Base-by-base conservation (phyloP, 164 flowering plant genomes). In the Stephania cephalantha region DNA sequence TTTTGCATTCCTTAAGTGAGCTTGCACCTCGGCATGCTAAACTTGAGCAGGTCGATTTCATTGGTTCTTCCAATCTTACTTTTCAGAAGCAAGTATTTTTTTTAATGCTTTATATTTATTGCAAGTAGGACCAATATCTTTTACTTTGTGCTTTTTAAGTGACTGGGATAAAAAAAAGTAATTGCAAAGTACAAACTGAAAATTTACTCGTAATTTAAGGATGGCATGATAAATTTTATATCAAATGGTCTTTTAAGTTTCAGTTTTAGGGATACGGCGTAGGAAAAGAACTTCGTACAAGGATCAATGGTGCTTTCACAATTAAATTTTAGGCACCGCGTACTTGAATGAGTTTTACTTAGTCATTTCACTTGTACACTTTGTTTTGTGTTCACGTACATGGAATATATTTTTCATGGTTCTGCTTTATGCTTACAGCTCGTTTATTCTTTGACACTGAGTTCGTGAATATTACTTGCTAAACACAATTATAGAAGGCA, bases 1-100 rank as follows among this genome's bases (percentile, higher is more conserved):
- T 95, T 72, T 82, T 95, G 83, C 91, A 90, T 80, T 86, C 94
- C 73, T 74, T 95, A 69, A 87, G 84, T 85, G 93, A 91, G 53
- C 83, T 90, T 74, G 91, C 98, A 68, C 77, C 90, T 71, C 89
- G 92, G 30, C 85, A 89, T 58, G 55, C 85, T 70, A 91, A 87
- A 84, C 85, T 95, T 72, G 98, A 95, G 85, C 98, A 93, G 96
- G 99, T 95, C 35, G 6, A 7, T 20, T 77, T 20, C 70, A 4
- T 20, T 15, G 15, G 31, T 18, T 18, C n/a, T 31, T 63, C 35
- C 58, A 58, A n/a, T 50, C n/a, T 68, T 12, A 50, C 69, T 58
- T 73, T 69, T 46, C 44, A 44, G 61, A 1, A 45, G 50, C 48
- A 9, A 3, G 10, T 50, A 13, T 76, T 52, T 50, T 50, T 45